These are phyloP conservation scores for Saccharomycopsis sp. DNA, from an alignment of 805 yeast species.

Conservation along the genomic window DNA sequence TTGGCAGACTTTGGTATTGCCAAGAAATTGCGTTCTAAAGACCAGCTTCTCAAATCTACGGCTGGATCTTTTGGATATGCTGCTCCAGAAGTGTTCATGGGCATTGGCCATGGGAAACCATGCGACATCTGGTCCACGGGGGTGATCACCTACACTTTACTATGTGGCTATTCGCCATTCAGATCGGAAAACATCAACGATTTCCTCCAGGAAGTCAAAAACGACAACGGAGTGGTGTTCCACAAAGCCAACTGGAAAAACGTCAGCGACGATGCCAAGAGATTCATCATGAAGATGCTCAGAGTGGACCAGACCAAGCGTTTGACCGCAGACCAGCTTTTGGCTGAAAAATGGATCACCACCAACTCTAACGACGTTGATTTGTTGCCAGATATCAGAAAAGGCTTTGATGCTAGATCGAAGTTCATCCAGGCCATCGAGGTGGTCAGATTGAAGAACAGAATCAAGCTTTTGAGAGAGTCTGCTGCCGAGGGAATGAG, in stretches of 20 bases:
- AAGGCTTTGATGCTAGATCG: slow-evolving; percentile 75
- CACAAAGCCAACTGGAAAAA: slow-evolving; percentile 82
- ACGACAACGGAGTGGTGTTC: slow-evolving; percentile 68
- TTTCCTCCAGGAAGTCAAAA: slow-evolving; percentile 69
- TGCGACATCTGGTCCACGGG: slow-evolving; percentile 97
- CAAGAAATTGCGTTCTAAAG: slow-evolving; percentile 53
- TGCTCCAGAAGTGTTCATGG: slow-evolving; percentile 86
- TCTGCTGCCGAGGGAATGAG: slow-evolving; percentile 31
- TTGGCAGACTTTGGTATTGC: slow-evolving; percentile 97
- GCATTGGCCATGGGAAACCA: slow-evolving; percentile 86
- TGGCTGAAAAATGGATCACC: slow-evolving; percentile 72
- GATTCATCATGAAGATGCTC: slow-evolving; percentile 65
- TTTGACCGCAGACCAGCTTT: slow-evolving; percentile 58
- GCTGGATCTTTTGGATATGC: slow-evolving; percentile 97
- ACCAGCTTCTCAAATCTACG: slow-evolving; percentile 57
- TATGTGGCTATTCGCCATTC: slow-evolving; percentile 92
- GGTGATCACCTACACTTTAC: slow-evolving; percentile 80
- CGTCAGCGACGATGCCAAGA: slow-evolving; percentile 73
- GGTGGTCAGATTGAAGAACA: slow-evolving; percentile 72
- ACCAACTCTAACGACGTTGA: slow-evolving; percentile 46
- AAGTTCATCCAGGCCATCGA: slow-evolving; percentile 84
- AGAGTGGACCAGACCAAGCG: slow-evolving; percentile 61
- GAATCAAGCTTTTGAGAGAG: slow-evolving; percentile 63
- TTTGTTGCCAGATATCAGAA: slow-evolving; percentile 72
- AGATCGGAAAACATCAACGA: slow-evolving; percentile 76